phyloP scores from a whole-genome alignment of 306 rosid genomes.

The Pyrus bretschneideri region DNA sequence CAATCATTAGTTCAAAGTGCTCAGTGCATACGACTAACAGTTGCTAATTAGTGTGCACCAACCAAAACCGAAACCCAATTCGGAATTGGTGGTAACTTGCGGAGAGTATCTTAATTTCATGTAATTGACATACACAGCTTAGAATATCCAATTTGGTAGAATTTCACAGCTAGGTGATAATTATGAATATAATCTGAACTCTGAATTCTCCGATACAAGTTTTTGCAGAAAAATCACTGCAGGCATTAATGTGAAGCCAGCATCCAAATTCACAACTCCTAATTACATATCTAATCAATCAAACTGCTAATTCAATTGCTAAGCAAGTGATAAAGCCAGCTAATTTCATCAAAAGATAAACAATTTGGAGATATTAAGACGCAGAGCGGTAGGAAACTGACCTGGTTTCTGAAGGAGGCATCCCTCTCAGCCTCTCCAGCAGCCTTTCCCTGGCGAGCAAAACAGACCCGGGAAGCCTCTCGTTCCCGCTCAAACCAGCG shows the following conservation, averaged over 20 bases:
- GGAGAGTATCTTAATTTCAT: not conserved
- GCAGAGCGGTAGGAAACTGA: constrained; percentile 17
- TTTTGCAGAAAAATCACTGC: not conserved
- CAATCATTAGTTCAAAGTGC: not conserved
- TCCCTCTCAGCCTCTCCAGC: constrained; percentile 79
- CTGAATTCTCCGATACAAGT: not conserved
- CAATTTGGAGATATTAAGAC: not conserved
- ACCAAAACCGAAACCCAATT: not conserved
- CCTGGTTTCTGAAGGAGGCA: constrained; percentile 51
- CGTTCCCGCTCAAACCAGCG: constrained; percentile 31
- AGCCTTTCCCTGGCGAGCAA: constrained; percentile 80
- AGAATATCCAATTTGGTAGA: not conserved
- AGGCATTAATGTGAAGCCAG: not conserved
- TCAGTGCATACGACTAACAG: not conserved
- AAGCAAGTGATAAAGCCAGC: not conserved
- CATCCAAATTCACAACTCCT: not conserved
- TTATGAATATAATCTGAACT: not conserved
- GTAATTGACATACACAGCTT: not conserved
- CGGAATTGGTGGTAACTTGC: not conserved
- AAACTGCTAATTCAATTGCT: not conserved
- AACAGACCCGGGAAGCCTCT: constrained; percentile 72
- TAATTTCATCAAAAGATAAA: not conserved
- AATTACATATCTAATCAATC: not conserved
- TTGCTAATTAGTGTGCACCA: not conserved
- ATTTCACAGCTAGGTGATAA: not conserved